Conservation (phyloP, 345 rosid species). For the Conringia planisiliqua region DNA sequence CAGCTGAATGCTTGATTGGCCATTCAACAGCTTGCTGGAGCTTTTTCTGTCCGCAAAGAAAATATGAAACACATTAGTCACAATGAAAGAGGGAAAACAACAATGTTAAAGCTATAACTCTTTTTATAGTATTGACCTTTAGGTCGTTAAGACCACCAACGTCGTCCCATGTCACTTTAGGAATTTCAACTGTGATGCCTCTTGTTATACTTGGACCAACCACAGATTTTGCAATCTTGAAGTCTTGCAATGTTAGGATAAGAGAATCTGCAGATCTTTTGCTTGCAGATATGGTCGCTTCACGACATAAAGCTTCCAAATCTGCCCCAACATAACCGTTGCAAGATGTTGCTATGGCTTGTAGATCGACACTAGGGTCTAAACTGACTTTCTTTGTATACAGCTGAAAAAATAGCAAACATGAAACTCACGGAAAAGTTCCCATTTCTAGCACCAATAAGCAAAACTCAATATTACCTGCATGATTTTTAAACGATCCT, state of each 20-base stretch:
- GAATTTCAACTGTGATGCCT: conserved; percentile 87
- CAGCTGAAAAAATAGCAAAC: conserved; percentile 46
- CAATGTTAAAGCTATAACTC: background rate
- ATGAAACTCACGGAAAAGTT: background rate
- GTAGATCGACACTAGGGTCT: conserved; percentile 53
- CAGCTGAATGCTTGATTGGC: conserved; percentile 83
- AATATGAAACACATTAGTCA: background rate
- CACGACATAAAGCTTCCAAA: conserved; percentile 89
- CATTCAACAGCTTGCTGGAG: conserved; percentile 90
- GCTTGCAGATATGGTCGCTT: conserved; percentile 59
- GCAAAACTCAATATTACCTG: conserved; percentile 41
- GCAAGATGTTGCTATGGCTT: conserved; percentile 72
- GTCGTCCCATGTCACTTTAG: conserved; percentile 89
- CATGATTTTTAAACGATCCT: conserved; percentile 72
- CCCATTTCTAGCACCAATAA: background rate
- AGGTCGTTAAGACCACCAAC: conserved; percentile 74
- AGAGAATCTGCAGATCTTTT: conserved; percentile 47
- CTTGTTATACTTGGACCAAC: conserved; percentile 91
- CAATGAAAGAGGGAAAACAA: background rate
- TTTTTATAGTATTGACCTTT: conserved; percentile 42
- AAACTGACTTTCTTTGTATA: conserved; percentile 66
- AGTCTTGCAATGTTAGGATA: conserved; percentile 56
- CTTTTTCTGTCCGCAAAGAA: conserved; percentile 54
- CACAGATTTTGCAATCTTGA: conserved; percentile 61
- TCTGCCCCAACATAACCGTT: conserved; percentile 96